Conservation (phyloP, 2,329 filamentous ascomycete species). For the Ophiostoma ulmi region DNA sequence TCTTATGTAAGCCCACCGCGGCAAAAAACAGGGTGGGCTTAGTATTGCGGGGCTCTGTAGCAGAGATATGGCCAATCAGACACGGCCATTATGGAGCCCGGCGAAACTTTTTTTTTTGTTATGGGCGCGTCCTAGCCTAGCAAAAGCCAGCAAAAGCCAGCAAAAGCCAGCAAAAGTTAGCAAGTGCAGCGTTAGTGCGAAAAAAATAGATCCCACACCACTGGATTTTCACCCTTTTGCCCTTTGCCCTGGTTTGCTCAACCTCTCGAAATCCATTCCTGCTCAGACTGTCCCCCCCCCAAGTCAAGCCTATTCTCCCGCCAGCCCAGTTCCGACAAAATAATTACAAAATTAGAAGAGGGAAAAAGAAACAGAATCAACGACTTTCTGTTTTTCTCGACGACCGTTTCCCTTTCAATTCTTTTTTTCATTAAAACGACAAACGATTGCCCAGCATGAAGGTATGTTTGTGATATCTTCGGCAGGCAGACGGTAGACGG, state of each 20-base stretch:
- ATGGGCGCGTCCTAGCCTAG: neutral
- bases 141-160: neutral
- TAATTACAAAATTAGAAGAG: slow-evolving; percentile 1
- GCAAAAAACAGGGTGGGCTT: neutral
- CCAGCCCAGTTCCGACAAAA: slow-evolving; percentile 17
- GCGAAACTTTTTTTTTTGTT: slow-evolving; percentile 14
- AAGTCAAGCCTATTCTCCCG: slow-evolving; percentile 1
- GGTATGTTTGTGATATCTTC: slow-evolving; percentile 24
- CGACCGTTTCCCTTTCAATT: slow-evolving; percentile 15
- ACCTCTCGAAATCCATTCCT: slow-evolving; percentile 5
- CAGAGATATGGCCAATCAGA: neutral
- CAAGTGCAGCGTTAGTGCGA: neutral
- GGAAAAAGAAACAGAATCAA: slow-evolving; percentile 18
- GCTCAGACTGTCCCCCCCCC: neutral
- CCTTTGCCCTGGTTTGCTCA: neutral
- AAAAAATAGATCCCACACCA: slow-evolving; percentile 16
- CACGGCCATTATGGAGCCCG: neutral
- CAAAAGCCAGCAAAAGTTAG: neutral
- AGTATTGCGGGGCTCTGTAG: neutral
- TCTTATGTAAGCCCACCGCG: slow-evolving; percentile 12
- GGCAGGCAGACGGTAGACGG: slow-evolving; percentile 9
- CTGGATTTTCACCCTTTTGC: slow-evolving; percentile 12
- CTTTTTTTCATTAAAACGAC: slow-evolving; percentile 20
- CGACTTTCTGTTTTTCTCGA: slow-evolving; percentile 25
- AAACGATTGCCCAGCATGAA: slow-evolving; percentile 27